Conservation (phyloP, 228 moss, liverwort and hornwort genomes). For the Sphagnum magellanicum region DNA sequence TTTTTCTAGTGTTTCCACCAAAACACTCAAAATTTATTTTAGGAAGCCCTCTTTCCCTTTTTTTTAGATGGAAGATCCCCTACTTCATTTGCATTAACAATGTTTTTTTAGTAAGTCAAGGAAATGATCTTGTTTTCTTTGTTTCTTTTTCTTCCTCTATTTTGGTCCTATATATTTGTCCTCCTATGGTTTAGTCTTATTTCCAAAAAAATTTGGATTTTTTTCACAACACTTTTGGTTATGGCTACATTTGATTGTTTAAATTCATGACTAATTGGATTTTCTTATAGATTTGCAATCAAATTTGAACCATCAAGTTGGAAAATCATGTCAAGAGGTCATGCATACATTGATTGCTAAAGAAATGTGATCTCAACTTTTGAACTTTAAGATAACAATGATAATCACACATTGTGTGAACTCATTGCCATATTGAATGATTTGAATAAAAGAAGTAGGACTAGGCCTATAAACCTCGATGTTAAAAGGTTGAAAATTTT, state of each 20-base stretch:
- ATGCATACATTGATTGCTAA: too few species aligned
- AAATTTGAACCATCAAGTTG: too few species aligned
- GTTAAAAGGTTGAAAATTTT: background rate
- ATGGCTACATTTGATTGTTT: background rate
- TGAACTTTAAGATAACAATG: background rate
- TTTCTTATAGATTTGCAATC: too few species aligned
- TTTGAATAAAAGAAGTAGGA: background rate
- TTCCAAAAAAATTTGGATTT: slow-evolving; percentile 8
- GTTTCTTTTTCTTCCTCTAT: background rate
- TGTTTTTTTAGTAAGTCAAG: slow-evolving; percentile 1
- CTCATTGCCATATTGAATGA: background rate
- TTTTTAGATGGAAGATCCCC: slow-evolving; percentile 12
- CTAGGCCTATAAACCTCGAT: background rate
- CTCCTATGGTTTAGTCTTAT: background rate
- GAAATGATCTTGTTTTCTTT: background rate
- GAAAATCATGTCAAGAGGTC: too few species aligned
- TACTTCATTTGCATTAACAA: slow-evolving; percentile 10
- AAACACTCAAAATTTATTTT: slow-evolving; percentile 5
- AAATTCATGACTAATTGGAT: too few species aligned
- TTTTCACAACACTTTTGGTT: background rate
- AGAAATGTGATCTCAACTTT: background rate
- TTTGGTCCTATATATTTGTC: background rate
- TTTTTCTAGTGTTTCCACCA: slow-evolving; percentile 5
- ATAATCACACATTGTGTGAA: background rate
- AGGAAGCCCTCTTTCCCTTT: background rate